phyloP scores from a whole-genome alignment of 228 moss, liverwort and hornwort species.

The Sphagnum fallax region DNA sequence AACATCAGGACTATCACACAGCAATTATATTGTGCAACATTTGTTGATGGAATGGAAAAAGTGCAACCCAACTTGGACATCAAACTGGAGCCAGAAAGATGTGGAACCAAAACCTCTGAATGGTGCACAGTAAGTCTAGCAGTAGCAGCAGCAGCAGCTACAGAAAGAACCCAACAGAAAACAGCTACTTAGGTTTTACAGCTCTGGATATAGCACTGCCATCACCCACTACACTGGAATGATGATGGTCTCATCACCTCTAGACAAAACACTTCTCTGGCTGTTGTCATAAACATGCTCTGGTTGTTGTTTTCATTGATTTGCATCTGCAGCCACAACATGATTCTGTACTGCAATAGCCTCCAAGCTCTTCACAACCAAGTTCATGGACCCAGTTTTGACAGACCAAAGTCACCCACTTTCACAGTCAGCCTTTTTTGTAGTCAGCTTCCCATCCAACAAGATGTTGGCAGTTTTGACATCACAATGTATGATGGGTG shows the following conservation, averaged over 20 bases:
- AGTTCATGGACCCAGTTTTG: constrained; percentile 69
- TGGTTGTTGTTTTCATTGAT: constrained; percentile 20
- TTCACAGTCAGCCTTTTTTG: constrained; percentile 18
- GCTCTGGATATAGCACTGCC: constrained; percentile 3
- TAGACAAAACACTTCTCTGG: neutral
- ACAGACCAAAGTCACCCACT: constrained; percentile 94
- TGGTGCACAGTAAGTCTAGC: no score
- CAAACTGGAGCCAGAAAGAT: no score
- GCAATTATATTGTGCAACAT: no score
- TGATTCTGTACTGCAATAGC: constrained; percentile 25
- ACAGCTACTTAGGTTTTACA: constrained; percentile 38
- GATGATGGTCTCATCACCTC: neutral
- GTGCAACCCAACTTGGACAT: no score
- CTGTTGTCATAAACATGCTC: constrained; percentile 12
- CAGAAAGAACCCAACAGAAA: no score
- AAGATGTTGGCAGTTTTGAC: constrained; percentile 85
- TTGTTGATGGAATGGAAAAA: no score
- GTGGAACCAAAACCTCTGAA: no score
- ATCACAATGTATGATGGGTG: constrained; percentile 86
- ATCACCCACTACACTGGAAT: constrained; percentile 54
- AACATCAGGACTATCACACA: no score
- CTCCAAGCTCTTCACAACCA: constrained; percentile 73
- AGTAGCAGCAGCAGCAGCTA: no score
- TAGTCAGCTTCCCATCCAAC: constrained; percentile 58
- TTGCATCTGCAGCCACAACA: constrained; percentile 26